Conservation (phyloP, 257 asterid species). For the Thymus mandschuricus region DNA sequence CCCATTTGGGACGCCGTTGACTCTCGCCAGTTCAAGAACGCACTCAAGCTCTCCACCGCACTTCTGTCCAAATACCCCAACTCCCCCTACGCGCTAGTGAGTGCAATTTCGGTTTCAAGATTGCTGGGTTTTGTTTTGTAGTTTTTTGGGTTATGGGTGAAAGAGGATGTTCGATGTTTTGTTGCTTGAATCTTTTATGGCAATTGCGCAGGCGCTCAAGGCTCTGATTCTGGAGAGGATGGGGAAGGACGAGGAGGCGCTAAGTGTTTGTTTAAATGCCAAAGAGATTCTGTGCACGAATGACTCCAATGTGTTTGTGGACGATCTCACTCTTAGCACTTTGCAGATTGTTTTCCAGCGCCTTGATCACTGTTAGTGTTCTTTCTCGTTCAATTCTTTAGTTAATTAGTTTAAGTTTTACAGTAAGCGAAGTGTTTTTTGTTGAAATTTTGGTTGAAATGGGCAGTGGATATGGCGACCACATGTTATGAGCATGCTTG, state of each 20-base stretch:
- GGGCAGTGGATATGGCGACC: constrained; percentile 92
- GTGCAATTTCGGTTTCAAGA: constrained; percentile 16
- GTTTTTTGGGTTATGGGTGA: background rate
- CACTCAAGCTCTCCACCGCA: constrained; percentile 73
- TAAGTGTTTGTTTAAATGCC: constrained; percentile 77
- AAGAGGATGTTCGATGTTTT: background rate
- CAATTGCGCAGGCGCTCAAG: constrained; percentile 70
- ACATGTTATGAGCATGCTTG: constrained; percentile 92
- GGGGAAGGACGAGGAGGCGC: constrained; percentile 87
- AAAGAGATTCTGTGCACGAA: constrained; percentile 62
- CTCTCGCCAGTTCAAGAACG: constrained; percentile 92
- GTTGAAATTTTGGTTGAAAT: constrained; percentile 20
- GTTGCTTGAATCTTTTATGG: constrained; percentile 17
- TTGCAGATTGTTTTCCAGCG: constrained; percentile 96
- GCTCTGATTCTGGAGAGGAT: constrained; percentile 85
- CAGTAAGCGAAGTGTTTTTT: background rate
- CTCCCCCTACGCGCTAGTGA: constrained; percentile 87
- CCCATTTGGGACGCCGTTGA: constrained; percentile 97
- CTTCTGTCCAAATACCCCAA: constrained; percentile 81
- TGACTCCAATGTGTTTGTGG: constrained; percentile 64
- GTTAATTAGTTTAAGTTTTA: constrained; percentile 8
- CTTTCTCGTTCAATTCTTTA: background rate
- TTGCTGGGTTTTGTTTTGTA: background rate
- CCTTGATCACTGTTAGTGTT: constrained; percentile 75
- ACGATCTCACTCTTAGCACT: constrained; percentile 92